Percentiles rank a stretch among this genome's conserved stretches.
Conservation (phyloP, 2,329 filamentous ascomycete genomes). For the Xylaria sp. region DNA sequence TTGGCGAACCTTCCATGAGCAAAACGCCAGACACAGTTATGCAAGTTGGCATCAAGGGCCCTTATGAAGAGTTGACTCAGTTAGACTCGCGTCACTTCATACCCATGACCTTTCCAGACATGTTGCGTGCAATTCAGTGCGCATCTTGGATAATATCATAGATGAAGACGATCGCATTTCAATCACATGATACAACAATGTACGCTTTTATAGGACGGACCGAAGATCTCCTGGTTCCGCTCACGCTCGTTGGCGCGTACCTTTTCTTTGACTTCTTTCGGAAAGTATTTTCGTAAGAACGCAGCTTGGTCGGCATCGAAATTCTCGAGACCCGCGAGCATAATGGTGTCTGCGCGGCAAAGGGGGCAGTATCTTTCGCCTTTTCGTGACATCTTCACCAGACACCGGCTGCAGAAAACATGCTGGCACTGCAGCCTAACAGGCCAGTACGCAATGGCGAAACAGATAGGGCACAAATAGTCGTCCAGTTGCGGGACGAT, state of each 20-base stretch:
- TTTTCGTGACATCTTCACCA: slow-evolving; percentile 78
- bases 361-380: slow-evolving; percentile 74
- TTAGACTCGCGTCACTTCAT: too few species aligned
- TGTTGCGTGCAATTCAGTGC: neutral
- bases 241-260: slow-evolving; percentile 75
- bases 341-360: slow-evolving; percentile 74
- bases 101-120: neutral
- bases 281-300: slow-evolving; percentile 78
- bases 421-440: slow-evolving; percentile 78
- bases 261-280: slow-evolving; percentile 71
- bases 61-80: too few species aligned
- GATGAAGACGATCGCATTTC: neutral
- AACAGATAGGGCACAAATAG: slow-evolving; percentile 82
- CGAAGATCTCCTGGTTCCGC: slow-evolving; percentile 74
- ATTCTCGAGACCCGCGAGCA: slow-evolving; percentile 72
- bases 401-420: slow-evolving; percentile 82
- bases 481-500: slow-evolving; percentile 84
- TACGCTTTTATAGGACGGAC: slow-evolving; percentile 65
- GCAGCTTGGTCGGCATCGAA: slow-evolving; percentile 71
- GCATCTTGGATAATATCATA: neutral
- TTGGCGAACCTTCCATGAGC: neutral
- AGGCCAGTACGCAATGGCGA: slow-evolving; percentile 78
- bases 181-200: slow-evolving; percentile 66
- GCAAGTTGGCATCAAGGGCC: neutral
- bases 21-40: neutral